Evolutionary conservation across 345 rosid genomes (phyloP).

Genomic region (Syzygium jambos): DNA sequence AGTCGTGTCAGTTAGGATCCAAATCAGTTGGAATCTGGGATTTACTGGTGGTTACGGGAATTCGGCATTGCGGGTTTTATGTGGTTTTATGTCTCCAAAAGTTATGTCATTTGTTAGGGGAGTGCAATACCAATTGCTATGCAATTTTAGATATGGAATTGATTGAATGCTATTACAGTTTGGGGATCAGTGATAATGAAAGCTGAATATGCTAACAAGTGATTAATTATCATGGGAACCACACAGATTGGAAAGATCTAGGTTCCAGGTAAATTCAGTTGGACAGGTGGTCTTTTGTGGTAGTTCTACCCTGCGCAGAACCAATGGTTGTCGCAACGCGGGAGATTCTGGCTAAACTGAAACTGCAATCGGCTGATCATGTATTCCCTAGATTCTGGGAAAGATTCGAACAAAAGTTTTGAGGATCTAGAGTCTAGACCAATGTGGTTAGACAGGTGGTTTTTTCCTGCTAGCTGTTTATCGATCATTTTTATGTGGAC

Average conservation of each 20-base stretch:
- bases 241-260: background rate
- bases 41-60: background rate
- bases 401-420: background rate
- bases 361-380: background rate
- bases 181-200: background rate
- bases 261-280: background rate
- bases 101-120: too few species aligned
- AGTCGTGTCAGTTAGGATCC: background rate
- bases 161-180: background rate
- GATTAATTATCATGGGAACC: background rate
- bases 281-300: background rate
- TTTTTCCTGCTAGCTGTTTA: background rate
- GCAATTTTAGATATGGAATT: too few species aligned
- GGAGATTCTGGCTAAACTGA: background rate
- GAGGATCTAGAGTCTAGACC: background rate
- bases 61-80: background rate
- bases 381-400: background rate
- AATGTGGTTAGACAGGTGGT: background rate
- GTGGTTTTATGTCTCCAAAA: background rate
- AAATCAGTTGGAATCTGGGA: background rate
- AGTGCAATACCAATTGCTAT: too few species aligned
- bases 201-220: background rate
- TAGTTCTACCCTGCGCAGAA: background rate
- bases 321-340: fast-evolving
- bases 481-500: background rate